A percentile compares a stretch with the other conserved stretches of the same genome.
phyloP scores from a whole-genome alignment of 345 rosid genomes.

The Salix exigua region DNA sequence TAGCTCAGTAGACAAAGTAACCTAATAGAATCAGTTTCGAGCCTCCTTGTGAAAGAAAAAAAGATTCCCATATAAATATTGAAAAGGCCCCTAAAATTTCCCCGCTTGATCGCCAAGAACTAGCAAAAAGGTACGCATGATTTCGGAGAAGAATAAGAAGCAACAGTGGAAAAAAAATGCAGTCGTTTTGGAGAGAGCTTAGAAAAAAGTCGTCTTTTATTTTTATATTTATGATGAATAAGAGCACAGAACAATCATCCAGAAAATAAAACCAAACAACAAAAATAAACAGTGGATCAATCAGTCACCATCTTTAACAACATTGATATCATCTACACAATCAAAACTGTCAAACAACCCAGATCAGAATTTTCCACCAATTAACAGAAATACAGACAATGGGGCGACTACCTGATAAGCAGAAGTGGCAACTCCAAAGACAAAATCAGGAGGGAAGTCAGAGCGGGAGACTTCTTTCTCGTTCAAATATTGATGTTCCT shows the following conservation, averaged over 20 bases:
- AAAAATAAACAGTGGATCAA: not conserved
- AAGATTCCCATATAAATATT: no score
- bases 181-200: no score
- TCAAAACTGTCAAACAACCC: not conserved
- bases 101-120: not conserved
- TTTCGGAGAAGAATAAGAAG: no score
- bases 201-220: no score
- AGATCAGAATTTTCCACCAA: not conserved
- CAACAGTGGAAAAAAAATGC: no score
- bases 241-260: no score
- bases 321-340: not conserved
- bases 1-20: no score
- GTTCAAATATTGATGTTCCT: slow-evolving; percentile 7
- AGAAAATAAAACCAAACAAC: no score
- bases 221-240: no score
- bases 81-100: no score
- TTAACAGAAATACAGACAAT: not conserved
- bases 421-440: slow-evolving; percentile 64
- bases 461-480: slow-evolving; percentile 21
- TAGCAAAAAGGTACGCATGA: not conserved
- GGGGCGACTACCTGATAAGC: slow-evolving; percentile 45
- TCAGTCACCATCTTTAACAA: not conserved
- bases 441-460: slow-evolving; percentile 50
- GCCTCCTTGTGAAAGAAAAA: no score
- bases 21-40: no score